Conservation (phyloP, 257 asterid genomes). For the Verbascum thapsus region DNA sequence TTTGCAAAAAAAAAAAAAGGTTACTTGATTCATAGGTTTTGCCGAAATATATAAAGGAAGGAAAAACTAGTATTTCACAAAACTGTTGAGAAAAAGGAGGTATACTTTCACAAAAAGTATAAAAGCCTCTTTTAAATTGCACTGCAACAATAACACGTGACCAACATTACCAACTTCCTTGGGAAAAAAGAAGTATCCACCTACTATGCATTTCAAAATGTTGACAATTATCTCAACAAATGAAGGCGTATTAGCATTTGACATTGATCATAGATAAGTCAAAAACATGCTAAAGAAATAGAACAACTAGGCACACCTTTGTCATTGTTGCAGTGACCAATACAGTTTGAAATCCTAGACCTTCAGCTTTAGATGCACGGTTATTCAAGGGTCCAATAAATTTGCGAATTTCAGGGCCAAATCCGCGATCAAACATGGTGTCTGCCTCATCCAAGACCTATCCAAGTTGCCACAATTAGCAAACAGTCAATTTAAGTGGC, state of each 20-base stretch:
- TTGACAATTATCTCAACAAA: too few species aligned
- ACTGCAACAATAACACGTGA: too few species aligned
- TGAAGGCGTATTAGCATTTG: not conserved
- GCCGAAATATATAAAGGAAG: too few species aligned
- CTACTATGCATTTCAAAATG: too few species aligned
- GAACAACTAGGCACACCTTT: slow-evolving; percentile 77
- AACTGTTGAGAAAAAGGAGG: too few species aligned
- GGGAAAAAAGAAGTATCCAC: too few species aligned
- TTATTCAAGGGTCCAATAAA: slow-evolving; percentile 83
- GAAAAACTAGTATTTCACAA: too few species aligned
- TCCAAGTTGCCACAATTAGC: slow-evolving; percentile 31
- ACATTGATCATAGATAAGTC: not conserved
- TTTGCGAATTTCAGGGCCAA: slow-evolving; percentile 94
- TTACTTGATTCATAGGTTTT: too few species aligned
- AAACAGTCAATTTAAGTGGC: slow-evolving; percentile 5
- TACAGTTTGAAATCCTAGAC: slow-evolving; percentile 83
- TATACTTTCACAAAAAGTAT: too few species aligned
- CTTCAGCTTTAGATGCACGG: slow-evolving; percentile 73
- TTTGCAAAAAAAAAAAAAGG: too few species aligned
- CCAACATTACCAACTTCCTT: too few species aligned
- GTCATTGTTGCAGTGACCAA: slow-evolving; percentile 98
- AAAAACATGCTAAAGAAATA: not conserved
- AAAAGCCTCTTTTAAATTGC: too few species aligned
- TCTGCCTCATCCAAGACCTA: slow-evolving; percentile 99
- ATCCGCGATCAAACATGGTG: slow-evolving; percentile 98